Evolutionary conservation across 1,284 basidiomycete genomes (phyloP), one percentile per base, ranked within the genome.

Genomic region (Ceratobasidium sp.): DNA sequence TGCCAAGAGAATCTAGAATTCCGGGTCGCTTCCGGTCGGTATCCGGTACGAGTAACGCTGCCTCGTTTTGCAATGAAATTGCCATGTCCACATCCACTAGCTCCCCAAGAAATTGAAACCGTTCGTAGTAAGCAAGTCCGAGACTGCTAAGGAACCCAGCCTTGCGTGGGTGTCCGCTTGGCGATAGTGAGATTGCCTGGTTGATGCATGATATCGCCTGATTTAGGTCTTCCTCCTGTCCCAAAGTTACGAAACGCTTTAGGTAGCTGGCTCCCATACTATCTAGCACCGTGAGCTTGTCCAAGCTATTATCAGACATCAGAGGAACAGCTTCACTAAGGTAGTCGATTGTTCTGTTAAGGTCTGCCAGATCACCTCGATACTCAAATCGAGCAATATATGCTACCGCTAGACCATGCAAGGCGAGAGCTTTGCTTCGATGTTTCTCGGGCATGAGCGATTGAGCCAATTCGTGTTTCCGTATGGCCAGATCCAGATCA

Each of bases 111-210:
- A 6, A n/a, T n/a, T n/a, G n/a, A 26, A 65, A 42, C 23, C 62
- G 38, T 15, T 20, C 28, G 5, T 5, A 28, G 33, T 26, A 52
- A 10, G 46, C 23, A 26, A 67, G 23, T 13, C 65, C 65, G 23
- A 67, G 65, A n/a, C 50, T 67, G n/a, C 44, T 23, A 23, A 67
- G 42, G 12, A n/a, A 46, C 15, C 42, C 40, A 17, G 40, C 28
- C 42, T 46, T 66, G n/a, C 44, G 15, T 42, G 64, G 40, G 23
- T 66, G 40, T 17, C 64, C 64, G 6, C 46, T 40, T 10, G 64
- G 64, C 40, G 64, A n/a, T 15, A 66, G 42, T 6, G 28, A 48
- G n/a, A 66, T 23, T 20, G 64, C 64, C 64, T 66, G 38, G 23
- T 33, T 9, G 20, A n/a, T 13, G 26, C 20, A 44, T 17, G 13